Evolutionary conservation across 805 yeast species (phyloP), one percentile per base, ranked within the genome.

Genomic region (Jamesozyma hellenica): DNA sequence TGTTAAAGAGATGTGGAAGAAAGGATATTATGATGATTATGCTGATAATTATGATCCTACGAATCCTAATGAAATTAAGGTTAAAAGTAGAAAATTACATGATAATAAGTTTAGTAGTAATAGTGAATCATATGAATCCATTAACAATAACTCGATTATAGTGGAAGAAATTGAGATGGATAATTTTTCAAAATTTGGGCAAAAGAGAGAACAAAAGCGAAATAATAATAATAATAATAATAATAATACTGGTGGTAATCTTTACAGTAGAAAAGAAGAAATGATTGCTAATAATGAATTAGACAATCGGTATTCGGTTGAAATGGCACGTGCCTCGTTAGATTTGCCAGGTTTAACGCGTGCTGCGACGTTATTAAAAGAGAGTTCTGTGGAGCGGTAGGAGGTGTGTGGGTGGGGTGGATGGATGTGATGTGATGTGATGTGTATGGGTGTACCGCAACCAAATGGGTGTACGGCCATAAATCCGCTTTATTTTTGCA

Each of bases 21-120:
- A 70, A 37, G 94, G 94, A 32, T 79, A 77, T 45, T 82, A 72
- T 51, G 76, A 67, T 43, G 73, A 70, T 28, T 82, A 78, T 53
- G 87, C 87, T 9, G 65, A 56, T 8, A 68, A 73, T 39, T 82
- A 80, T 54, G 94, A 82, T 56, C 94, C 94, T 25, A 82, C 94
- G 1, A 88, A 82, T 59, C 86, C 88, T n/a, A 60, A 76, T 42
- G 68, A 81, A 47, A 66, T 64, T 9, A 69, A 68, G 45, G 63
- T 80, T n/a, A 30, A 33, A 19, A 28, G 15, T 15, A 35, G 28
- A 16, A 34, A 23, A 11, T 12, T 18, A 7, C 12, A 34, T 7
- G 9, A 12, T 13, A 17, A 36, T 32, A 27, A n/a, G 5, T 12
- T 36, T 1, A 21, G n/a, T n/a, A n/a, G n/a, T n/a, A n/a, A n/a